Evolutionary conservation across 1,139 yeast genomes (phyloP), one percentile per base, ranked within the genome.

Genomic region (Candida gigantensis): DNA sequence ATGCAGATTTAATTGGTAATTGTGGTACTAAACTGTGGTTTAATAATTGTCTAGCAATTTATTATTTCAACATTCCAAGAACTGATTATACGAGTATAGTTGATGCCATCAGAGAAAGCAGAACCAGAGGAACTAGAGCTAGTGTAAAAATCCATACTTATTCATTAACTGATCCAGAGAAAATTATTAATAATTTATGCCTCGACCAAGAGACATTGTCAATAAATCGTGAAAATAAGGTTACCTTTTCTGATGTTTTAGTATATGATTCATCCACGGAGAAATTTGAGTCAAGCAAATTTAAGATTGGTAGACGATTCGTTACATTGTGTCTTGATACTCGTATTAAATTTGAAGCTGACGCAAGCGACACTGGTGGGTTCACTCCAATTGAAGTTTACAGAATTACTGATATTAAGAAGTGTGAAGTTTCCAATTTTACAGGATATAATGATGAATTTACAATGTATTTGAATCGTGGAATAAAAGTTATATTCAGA

Each of bases 251-350:
- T 31, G 75, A 79, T 45, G 84, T 81, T 16, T 69, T 73, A 30
- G 58, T 79, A 10, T 80, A 65, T 51, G 78, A 79, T 32, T 47
- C 56, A 2, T 47, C 37, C 2, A 46, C 54, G 2, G 57, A 58
- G 11, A 42, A 42, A 13, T 66, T 55, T 44, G 41, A 52, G 11
- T 81, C 85, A 0, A 83, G 84, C 1, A 72, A 77, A 1, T 45
- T 88, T 40, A 79, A 79, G 47, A 72, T 88, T 41, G 96, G 96
- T 7, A 73, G 83, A 38, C 80, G 78, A 47, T 84, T 72, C 62
- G 55, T 86, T 30, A 90, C 84, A 50, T 59, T 86, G 50, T 66
- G 71, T 47, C 57, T 60, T n/a, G 60, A 57, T 30, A 60, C 62
- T 7, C 45, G 53, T 24, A 46, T 57, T 10, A 42, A 48, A 2